phyloP scores from a whole-genome alignment of 371 early-diverging fungal species.

The Batkoa obscura region DNA sequence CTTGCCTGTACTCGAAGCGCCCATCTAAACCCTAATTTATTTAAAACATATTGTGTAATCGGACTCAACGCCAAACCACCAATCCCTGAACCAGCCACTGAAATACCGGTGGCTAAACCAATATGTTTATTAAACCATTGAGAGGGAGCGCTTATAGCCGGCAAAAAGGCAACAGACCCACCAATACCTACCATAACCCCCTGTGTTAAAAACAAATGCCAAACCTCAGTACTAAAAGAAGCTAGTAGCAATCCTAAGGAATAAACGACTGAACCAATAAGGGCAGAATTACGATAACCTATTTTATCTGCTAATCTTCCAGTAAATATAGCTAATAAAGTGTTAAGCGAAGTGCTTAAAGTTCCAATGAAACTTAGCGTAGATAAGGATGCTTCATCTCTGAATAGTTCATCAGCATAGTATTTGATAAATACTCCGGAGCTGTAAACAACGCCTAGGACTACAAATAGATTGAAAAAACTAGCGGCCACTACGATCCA shows the following conservation, averaged over 20 bases:
- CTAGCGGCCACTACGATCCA: constrained; percentile 9
- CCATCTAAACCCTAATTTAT: constrained; percentile 31
- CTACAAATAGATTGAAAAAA: constrained; percentile 14
- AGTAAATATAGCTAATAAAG: constrained; percentile 18
- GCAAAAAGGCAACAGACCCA: constrained; percentile 29
- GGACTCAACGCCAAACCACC: constrained; percentile 59
- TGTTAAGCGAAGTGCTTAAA: constrained; percentile 16
- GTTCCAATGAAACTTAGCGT: constrained; percentile 25
- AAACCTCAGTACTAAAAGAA: constrained; percentile 9
- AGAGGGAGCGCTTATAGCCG: constrained; percentile 32
- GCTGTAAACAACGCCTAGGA: constrained; percentile 12
- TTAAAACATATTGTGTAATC: constrained; percentile 32
- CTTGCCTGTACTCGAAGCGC: constrained; percentile 39
- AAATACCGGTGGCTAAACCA: constrained; percentile 52
- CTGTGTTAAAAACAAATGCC: constrained; percentile 33
- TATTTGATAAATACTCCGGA: not conserved
- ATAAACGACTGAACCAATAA: constrained; percentile 15
- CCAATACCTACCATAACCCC: constrained; percentile 28
- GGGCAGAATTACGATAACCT: constrained; percentile 18
- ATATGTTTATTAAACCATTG: constrained; percentile 54
- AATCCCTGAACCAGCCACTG: constrained; percentile 53
- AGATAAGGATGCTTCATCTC: constrained; percentile 9
- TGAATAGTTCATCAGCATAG: not conserved
- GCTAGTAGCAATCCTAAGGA: constrained; percentile 18
- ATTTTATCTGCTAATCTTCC: constrained; percentile 18